Base-by-base conservation (phyloP, 2,329 filamentous ascomycete genomes). In the Neurospora crassa region DNA sequence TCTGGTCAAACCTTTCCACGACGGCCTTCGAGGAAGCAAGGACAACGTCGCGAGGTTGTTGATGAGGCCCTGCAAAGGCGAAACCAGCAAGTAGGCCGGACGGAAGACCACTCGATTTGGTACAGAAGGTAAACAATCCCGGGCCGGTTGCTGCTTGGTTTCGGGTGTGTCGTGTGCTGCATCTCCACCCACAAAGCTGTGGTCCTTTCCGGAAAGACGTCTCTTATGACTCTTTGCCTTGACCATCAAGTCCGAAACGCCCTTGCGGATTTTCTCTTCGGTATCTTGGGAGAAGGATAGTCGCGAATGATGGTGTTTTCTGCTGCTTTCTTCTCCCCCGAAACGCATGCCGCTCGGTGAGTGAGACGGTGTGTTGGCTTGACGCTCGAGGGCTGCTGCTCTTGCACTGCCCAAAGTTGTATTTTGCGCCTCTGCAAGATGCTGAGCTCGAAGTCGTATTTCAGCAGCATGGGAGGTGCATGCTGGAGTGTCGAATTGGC, bases 381-480 rank as follows among this genome's bases (percentile, higher is more conserved):
- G 77, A 3, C 73, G 74, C 70, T 78, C 77, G 34, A 75, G 67
- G 69, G 78, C 80, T 2, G 79, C 79, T 5, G 78, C 77, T 5
- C 80, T 80, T 20, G 78, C 77, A 43, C 79, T 80, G 0, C 76
- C 79, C 67, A 84, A 81, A 18, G 85, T 82, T 1, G 81, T 79
- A 69, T 85, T 89, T 74, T 90, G 89, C 74, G 90, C 86, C 37
- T 85, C 83, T 1, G 92, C 90, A 6, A 96, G 83, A 72, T 89
- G 87, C 67, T 87, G 83, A 0, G 94, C 93, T 67, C 90, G 88
- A 0, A 90, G 82, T 2, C 91, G 84, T 68, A 97, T 92, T 76
- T 93, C 91, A 16, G 89, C 86, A 0, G 89, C 86, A 5, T 89
- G 80, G 0, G 89, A 89, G 47, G 85, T 88, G n/a, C 79, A 76